Evolutionary conservation across 352 stramenopile genomes (phyloP).

Genomic region (Globisporangium ultimum): DNA sequence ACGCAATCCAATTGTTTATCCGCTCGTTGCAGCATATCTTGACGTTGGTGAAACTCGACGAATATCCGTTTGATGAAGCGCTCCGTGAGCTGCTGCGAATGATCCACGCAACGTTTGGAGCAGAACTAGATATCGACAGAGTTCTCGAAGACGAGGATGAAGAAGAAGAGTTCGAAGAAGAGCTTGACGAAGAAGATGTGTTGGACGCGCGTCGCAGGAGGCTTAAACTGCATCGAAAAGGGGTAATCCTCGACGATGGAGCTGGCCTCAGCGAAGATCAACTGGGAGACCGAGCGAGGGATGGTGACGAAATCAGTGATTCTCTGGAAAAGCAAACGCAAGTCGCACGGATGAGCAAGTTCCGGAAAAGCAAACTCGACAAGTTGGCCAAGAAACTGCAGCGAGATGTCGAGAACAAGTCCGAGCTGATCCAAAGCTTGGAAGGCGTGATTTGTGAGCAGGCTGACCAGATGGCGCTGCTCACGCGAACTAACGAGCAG

Average conservation of each 20-base stretch:
- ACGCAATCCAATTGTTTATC: slow-evolving; percentile 52
- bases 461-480: slow-evolving; percentile 34
- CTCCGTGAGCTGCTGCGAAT: slow-evolving; percentile 66
- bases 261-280: neutral
- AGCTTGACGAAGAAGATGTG: slow-evolving; percentile 52
- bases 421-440: slow-evolving; percentile 42
- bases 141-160: slow-evolving; percentile 67
- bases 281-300: slow-evolving; percentile 4
- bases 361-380: slow-evolving; percentile 66
- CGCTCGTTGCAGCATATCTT: slow-evolving; percentile 64
- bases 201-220: slow-evolving; percentile 22
- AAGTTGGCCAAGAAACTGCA: slow-evolving; percentile 57
- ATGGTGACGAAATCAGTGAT: slow-evolving; percentile 3
- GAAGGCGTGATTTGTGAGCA: slow-evolving; percentile 59
- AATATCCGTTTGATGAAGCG: slow-evolving; percentile 76
- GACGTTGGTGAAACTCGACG: slow-evolving; percentile 65
- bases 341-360: slow-evolving; percentile 57
- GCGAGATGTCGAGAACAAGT: slow-evolving; percentile 40
- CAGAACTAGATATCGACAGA: slow-evolving; percentile 39
- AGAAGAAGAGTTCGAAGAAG: slow-evolving; percentile 52
- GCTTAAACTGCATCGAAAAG: slow-evolving; percentile 19
- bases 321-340: slow-evolving; percentile 19
- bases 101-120: slow-evolving; percentile 54
- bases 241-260: slow-evolving; percentile 8
- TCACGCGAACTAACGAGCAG: slow-evolving; percentile 39